Percentiles rank a stretch among this genome's conserved stretches.
These are phyloP conservation scores for Friedmanniomyces endolithicus DNA, from an alignment of 495 filamentous ascomycete genomes.

Conservation along the genomic window DNA sequence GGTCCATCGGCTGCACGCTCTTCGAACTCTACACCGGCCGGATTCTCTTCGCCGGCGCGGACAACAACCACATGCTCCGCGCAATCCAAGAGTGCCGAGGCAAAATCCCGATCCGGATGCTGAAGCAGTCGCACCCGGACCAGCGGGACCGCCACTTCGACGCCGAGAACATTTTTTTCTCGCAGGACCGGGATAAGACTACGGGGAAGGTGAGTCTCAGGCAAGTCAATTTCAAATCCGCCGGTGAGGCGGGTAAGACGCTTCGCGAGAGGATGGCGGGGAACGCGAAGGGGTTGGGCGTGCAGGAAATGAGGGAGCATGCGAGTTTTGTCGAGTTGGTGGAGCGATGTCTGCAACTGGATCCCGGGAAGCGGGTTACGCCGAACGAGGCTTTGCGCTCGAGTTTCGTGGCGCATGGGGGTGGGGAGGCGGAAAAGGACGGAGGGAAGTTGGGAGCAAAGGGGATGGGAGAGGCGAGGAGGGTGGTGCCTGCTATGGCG, in stretches of 20 bases:
- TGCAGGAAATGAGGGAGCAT: constrained; percentile 65
- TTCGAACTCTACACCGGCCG: constrained; percentile 97
- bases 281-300: constrained; percentile 58
- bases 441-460: too few species aligned
- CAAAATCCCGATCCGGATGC: constrained; percentile 76
- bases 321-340: constrained; percentile 73
- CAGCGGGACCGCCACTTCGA: constrained; percentile 60
- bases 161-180: constrained; percentile 67
- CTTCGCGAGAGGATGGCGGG: constrained; percentile 63
- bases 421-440: neutral
- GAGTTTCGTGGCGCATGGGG: constrained; percentile 48
- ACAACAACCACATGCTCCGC: constrained; percentile 95
- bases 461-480: neutral
- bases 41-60: constrained; percentile 86
- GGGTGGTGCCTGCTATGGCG: constrained; percentile 8
- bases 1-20: constrained; percentile 92
- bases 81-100: constrained; percentile 94
- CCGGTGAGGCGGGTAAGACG: constrained; percentile 44
- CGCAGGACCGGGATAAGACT: constrained; percentile 71
- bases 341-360: constrained; percentile 74
- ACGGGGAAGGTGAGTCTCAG: constrained; percentile 50
- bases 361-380: constrained; percentile 85
- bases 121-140: constrained; percentile 63
- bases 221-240: constrained; percentile 49
- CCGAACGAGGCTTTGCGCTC: constrained; percentile 79